Evolutionary conservation across 148 eudicot genomes (phyloP), one percentile per base, ranked within the genome.

Genomic region (Simmondsia chinensis): DNA sequence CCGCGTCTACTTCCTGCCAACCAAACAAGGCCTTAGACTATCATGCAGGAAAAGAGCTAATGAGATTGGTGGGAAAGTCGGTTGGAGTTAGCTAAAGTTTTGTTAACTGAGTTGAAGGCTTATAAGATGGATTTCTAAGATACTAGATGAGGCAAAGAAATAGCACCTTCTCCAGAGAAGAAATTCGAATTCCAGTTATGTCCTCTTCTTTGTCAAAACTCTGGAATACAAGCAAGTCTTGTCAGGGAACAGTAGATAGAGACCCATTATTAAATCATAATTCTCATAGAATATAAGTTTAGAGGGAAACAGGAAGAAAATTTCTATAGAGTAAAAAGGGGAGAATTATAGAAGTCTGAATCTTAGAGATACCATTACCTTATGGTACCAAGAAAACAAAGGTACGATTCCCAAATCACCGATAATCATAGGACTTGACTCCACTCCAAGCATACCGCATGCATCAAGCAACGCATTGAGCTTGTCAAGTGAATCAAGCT

Each of bases 351-450:
- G 33, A 33, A 24, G 22, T 43, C 30, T 0, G 7, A 14, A 0
- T 2, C 3, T 13, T 2, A 18, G 15, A n/a, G n/a, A 24, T 46
- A 21, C n/a, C 28, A 38, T 40, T 35, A 79, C 87, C 81, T 79
- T 73, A 28, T 79, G 87, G 45, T 79, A 69, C 87, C 87, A 79
- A 15, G 87, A 79, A 46, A 61, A 75, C 38, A 79, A 48, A 34
- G 82, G 87, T 58, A 79, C 65, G 64, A 79, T 54, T 54, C 81
- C 87, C 46, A 79, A 34, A 43, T 68, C 66, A 43, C 72, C 82
- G 18, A 75, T 37, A 25, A 72, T 58, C 60, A 36, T 27, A 26
- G 87, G 87, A 19, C 46, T 60, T 27, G 87, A 71, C 14, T 69
- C 60, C 63, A 79, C 82, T 32, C 79, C 76, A 46, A 79, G 63